Percentiles rank a stretch among this genome's conserved stretches.
These are phyloP conservation scores for Trametes cinnabarina DNA, from an alignment of 768 basidiomycete species.

Conservation along the genomic window DNA sequence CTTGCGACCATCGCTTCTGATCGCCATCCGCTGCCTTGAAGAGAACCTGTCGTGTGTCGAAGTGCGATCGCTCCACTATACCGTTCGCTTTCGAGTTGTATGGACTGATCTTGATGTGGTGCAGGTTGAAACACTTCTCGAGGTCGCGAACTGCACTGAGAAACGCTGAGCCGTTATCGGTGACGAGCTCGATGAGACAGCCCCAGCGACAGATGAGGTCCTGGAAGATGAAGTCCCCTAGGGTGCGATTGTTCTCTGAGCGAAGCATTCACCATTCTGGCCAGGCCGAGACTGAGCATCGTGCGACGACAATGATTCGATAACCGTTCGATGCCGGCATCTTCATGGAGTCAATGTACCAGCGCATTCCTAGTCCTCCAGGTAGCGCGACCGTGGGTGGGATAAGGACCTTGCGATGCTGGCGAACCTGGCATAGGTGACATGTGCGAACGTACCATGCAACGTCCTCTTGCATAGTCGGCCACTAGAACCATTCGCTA, in stretches of 20 bases:
- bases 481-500: slow-evolving; percentile 28
- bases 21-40: slow-evolving; percentile 32
- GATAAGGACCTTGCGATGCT: slow-evolving; percentile 20
- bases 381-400: slow-evolving; percentile 22
- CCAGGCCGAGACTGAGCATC: slow-evolving; percentile 33
- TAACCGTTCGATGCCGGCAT: slow-evolving; percentile 36
- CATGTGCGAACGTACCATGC: slow-evolving; percentile 31
- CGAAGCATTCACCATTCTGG: slow-evolving; percentile 32
- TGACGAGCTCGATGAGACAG: slow-evolving; percentile 35
- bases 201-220: slow-evolving; percentile 41
- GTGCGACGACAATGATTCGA: slow-evolving; percentile 37
- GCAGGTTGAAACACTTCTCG: slow-evolving; percentile 28
- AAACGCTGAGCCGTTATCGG: slow-evolving; percentile 39
- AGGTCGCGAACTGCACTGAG: slow-evolving; percentile 26
- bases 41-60: slow-evolving; percentile 34
- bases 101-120: slow-evolving; percentile 38
- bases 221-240: slow-evolving; percentile 36
- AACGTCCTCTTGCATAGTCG: slow-evolving; percentile 18
- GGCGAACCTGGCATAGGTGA: slow-evolving; percentile 37
- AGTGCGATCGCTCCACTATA: slow-evolving; percentile 31
- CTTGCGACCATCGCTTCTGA: slow-evolving; percentile 20
- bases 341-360: slow-evolving; percentile 42
- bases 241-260: slow-evolving; percentile 26
- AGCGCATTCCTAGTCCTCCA: slow-evolving; percentile 31
- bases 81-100: slow-evolving; percentile 47